phyloP scores from a whole-genome alignment of 2,329 filamentous ascomycete species.

The Microsporum audouinii region DNA sequence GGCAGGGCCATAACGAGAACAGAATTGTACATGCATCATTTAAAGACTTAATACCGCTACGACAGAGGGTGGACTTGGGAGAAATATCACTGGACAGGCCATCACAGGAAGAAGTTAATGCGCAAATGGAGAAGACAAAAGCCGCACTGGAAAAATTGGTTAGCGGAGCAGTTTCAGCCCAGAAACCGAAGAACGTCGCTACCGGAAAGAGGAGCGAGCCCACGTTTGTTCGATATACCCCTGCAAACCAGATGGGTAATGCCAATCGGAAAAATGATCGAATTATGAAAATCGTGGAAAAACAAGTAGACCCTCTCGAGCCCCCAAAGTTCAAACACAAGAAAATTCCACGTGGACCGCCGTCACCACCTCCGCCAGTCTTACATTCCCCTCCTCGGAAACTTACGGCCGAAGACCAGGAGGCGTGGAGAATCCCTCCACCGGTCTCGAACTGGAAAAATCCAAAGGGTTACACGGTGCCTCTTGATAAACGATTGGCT shows the following conservation, averaged over 20 bases:
- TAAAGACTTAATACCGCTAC: constrained; percentile 88
- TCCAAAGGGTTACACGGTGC: constrained; percentile 93
- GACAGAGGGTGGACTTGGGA: constrained; percentile 84
- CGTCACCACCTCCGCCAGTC: constrained; percentile 82
- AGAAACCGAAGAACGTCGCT: constrained; percentile 93
- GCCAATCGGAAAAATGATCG: constrained; percentile 75
- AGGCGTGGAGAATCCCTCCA: constrained; percentile 85
- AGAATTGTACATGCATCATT: constrained; percentile 90
- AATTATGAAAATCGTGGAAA: constrained; percentile 96
- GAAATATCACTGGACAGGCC: constrained; percentile 81
- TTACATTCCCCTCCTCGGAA: constrained; percentile 93
- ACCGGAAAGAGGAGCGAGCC: constrained; percentile 68
- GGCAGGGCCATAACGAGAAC: constrained; percentile 71
- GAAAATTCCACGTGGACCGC: constrained; percentile 87
- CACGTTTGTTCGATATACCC: constrained; percentile 91
- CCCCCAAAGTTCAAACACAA: constrained; percentile 98
- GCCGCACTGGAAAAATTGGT: constrained; percentile 73
- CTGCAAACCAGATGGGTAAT: constrained; percentile 93
- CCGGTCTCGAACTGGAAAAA: constrained; percentile 99
- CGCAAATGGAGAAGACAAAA: constrained; percentile 77
- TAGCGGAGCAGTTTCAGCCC: constrained; percentile 72
- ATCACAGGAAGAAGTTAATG: constrained; percentile 69
- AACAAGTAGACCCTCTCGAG: constrained; percentile 89
- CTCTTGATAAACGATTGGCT: constrained; percentile 86
- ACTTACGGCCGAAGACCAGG: constrained; percentile 90